Base-by-base conservation (phyloP, 371 early-diverging fungal species). In the Mucor mucedo region DNA sequence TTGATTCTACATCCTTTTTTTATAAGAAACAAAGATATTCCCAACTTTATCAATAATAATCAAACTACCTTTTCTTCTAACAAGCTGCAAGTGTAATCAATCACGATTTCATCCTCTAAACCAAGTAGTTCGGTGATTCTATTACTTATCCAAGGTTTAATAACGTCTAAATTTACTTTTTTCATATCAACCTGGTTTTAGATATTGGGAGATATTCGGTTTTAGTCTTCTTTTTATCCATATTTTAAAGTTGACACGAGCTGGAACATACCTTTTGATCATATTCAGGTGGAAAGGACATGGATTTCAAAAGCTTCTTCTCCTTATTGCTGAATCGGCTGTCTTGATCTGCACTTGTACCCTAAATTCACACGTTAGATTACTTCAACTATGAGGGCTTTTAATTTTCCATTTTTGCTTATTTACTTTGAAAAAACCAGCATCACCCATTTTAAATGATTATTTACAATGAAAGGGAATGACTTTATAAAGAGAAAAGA, bases 31-130 rank as follows among this genome's bases (percentile, higher is more conserved):
- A 58, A 21, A 48, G 27, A 32, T 48, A 44, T 9, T n/a, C 8
- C 16, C 4, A 4, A 8, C 21, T 8, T 47, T 45, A 27, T 47
- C 3, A 47, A 21, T 3, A 21, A 2, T 45, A 45, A 45, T 29
- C 21, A 11, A 62, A 76, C 68, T 81, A 92, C 92, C 74, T 84
- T 73, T 58, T 86, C 86, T 64, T 95, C 93, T 42, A 98, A 80
- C 72, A 94, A 73, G 40, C 89, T 88, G 65, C 91, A 88, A 0
- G 96, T 84, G 71, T 89, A 94, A 53, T 95, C 93, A 48, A 93
- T 82, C 3, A 96, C 87, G 3, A 98, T 87, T 63, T 98, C 98
- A 76, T 98, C 98, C 58, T 98, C 98, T 44, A 96, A 78, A 2
- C 95, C 95, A 38, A 98, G 84, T 10, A 93, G 62, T 39, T 92